phyloP scores from a whole-genome alignment of 768 basidiomycete species.

The Rhodotorula diobovata region DNA sequence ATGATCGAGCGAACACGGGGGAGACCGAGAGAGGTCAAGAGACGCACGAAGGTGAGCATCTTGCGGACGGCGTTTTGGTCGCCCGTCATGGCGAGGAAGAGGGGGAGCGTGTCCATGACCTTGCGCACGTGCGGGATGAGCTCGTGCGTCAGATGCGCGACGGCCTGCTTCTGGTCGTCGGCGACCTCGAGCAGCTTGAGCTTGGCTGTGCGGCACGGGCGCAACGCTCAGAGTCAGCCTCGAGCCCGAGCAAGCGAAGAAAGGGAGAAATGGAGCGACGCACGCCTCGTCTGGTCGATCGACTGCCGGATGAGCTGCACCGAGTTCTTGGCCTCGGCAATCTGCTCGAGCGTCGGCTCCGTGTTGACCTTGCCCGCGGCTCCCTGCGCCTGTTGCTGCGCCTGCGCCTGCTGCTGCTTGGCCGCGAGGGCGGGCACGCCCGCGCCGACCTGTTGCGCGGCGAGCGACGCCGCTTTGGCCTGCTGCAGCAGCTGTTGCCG shows the following conservation, averaged over 20 bases:
- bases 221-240: not conserved
- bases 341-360: constrained; percentile 29
- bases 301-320: constrained; percentile 6
- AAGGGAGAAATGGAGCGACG: not conserved
- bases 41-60: constrained; percentile 38
- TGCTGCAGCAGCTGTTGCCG: constrained; percentile 22
- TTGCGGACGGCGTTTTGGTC: constrained; percentile 19
- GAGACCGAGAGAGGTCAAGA: not conserved
- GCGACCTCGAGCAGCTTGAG: constrained; percentile 26
- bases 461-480: constrained; percentile 6
- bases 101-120: constrained; percentile 38
- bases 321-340: constrained; percentile 14
- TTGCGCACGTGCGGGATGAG: constrained; percentile 35
- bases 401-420: constrained; percentile 6
- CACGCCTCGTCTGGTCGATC: constrained; percentile 22
- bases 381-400: not conserved
- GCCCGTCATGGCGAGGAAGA: constrained; percentile 40
- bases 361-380: constrained; percentile 2
- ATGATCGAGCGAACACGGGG: too few species aligned
- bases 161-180: constrained; percentile 20
- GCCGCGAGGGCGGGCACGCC: not conserved
- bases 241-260: not conserved
- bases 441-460: constrained; percentile 5
- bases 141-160: constrained; percentile 25
- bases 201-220: not conserved